Percentiles rank a stretch among this genome's conserved stretches.
These are phyloP conservation scores for Glycyrrhiza uralensis DNA, from an alignment of 306 rosid species.

Conservation along the genomic window DNA sequence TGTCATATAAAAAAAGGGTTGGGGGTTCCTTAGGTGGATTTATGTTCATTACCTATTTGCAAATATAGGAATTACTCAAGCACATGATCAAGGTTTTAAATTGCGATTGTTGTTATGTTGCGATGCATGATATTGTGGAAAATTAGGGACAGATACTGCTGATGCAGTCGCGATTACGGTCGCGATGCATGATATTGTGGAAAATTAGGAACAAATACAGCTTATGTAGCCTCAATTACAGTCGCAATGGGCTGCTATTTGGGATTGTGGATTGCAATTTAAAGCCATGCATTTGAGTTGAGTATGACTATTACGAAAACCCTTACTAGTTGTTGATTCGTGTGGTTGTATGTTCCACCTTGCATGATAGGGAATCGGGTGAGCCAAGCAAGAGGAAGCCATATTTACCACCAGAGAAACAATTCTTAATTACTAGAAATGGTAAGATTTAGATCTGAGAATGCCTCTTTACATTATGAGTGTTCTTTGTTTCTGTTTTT, in stretches of 20 bases:
- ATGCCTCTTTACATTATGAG: background rate
- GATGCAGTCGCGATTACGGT: no score
- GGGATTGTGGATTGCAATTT: no score
- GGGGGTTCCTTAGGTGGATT: background rate
- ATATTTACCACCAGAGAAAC: constrained; percentile 80
- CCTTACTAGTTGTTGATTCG: background rate
- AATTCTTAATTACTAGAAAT: constrained; percentile 85
- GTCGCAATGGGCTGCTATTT: no score
- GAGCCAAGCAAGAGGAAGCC: constrained; percentile 90
- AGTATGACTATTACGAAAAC: background rate
- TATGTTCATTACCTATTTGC: background rate
- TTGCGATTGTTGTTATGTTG: no score
- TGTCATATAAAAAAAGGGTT: background rate
- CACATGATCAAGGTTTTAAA: no score
- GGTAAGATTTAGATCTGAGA: constrained; percentile 42
- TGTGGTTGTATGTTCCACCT: background rate
- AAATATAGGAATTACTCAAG: background rate
- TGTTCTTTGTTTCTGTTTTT: background rate
- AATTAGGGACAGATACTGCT: no score
- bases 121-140: no score
- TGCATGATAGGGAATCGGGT: constrained; percentile 78
- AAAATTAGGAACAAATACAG: no score
- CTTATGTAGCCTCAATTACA: no score
- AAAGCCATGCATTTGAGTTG: no score
- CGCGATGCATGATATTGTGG: no score